These are phyloP conservation scores for Kwoniella shivajii DNA, from an alignment of 1,284 basidiomycete genomes.

Conservation along the genomic window DNA sequence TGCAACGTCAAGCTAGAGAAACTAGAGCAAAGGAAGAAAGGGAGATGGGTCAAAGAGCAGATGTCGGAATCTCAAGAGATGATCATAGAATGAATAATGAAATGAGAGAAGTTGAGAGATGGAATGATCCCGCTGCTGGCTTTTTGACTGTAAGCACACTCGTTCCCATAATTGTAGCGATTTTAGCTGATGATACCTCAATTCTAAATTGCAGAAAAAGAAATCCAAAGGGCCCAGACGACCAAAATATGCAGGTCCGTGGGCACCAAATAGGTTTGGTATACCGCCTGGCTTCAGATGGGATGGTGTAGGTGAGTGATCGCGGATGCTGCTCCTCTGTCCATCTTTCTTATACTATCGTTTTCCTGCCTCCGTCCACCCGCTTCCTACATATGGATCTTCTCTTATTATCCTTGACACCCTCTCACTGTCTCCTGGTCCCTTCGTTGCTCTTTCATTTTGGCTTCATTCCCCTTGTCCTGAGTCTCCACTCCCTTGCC, in stretches of 20 bases:
- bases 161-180: too few relatives aligned
- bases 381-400: neutral
- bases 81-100: constrained; percentile 84
- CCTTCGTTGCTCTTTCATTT: too few relatives aligned
- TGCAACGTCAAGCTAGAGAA: constrained; percentile 78
- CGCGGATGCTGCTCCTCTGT: constrained; percentile 1
- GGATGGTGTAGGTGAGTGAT: constrained; percentile 85
- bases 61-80: constrained; percentile 70
- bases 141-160: constrained; percentile 75
- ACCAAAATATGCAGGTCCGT: constrained; percentile 86
- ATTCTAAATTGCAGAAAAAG: constrained; percentile 68
- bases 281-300: constrained; percentile 94
- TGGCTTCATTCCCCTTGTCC: too few relatives aligned
- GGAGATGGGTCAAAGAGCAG: constrained; percentile 62
- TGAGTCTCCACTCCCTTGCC: too few relatives aligned
- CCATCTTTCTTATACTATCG: neutral
- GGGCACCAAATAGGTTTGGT: constrained; percentile 90
- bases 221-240: constrained; percentile 69
- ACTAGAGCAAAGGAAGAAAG: constrained; percentile 66
- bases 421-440: too few relatives aligned
- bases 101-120: constrained; percentile 73
- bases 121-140: constrained; percentile 93
- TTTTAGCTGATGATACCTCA: constrained; percentile 16
- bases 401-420: neutral
- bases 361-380: neutral